phyloP scores from a whole-genome alignment of 1,139 yeast genomes.

The Lodderomyces pseudojiufengensis region DNA sequence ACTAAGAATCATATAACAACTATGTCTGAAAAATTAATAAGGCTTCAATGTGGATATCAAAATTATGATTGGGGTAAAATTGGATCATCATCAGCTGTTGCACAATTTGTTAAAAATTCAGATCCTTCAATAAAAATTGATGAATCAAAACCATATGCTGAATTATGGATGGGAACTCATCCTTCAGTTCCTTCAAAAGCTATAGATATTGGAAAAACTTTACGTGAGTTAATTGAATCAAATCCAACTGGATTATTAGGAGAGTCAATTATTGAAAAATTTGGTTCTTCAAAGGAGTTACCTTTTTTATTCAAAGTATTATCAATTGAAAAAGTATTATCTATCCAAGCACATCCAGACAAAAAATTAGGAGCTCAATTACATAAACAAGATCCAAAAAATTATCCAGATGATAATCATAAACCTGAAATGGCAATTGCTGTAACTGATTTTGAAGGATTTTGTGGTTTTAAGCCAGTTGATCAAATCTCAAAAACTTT shows the following conservation, averaged over 20 bases:
- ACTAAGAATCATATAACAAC: no score
- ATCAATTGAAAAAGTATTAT: constrained; percentile 85
- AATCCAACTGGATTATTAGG: constrained; percentile 64
- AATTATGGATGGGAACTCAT: constrained; percentile 99
- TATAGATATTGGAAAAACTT: constrained; percentile 45
- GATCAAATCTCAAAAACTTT: constrained; percentile 68
- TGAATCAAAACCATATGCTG: constrained; percentile 78
- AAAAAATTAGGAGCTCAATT: constrained; percentile 73
- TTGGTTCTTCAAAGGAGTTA: constrained; percentile 65
- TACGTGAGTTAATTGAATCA: constrained; percentile 61
- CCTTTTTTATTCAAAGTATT: constrained; percentile 93
- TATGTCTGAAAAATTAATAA: constrained; percentile 25
- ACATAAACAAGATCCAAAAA: constrained; percentile 79
- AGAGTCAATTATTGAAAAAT: constrained; percentile 54
- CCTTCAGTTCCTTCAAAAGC: constrained; percentile 83
- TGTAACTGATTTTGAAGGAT: constrained; percentile 91
- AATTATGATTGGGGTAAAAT: constrained; percentile 86
- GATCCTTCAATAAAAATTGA: constrained; percentile 58
- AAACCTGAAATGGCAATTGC: constrained; percentile 99
- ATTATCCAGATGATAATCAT: constrained; percentile 97
- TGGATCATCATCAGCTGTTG: constrained; percentile 83
- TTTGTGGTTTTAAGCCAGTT: constrained; percentile 96
- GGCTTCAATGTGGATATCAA: constrained; percentile 58
- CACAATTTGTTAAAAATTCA: constrained; percentile 73
- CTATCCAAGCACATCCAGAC: constrained; percentile 98